These are phyloP conservation scores for Meira nashicola DNA, from an alignment of 1,284 basidiomycete genomes.

Conservation along the genomic window DNA sequence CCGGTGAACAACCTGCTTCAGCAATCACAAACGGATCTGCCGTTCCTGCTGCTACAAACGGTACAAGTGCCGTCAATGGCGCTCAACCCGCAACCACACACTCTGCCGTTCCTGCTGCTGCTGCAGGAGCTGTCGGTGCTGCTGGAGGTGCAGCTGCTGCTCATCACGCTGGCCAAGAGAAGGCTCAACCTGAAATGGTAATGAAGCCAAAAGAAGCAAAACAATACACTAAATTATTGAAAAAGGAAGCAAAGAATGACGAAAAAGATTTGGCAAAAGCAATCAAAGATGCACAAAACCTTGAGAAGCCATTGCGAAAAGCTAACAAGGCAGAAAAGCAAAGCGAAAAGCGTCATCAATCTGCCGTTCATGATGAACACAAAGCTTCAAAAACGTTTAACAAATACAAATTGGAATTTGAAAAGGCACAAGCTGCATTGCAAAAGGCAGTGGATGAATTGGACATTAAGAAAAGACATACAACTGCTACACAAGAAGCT, in stretches of 20 bases:
- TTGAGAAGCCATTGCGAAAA: constrained; percentile 42
- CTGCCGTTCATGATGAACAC: constrained; percentile 39
- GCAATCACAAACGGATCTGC: not conserved
- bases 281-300: constrained; percentile 35
- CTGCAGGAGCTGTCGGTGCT: constrained; percentile 4
- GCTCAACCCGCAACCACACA: not conserved
- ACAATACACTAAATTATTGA: constrained; percentile 46
- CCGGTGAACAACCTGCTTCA: not conserved
- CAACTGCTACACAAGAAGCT: constrained; percentile 22
- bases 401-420: constrained; percentile 35
- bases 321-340: constrained; percentile 36
- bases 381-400: constrained; percentile 37
- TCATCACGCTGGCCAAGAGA: not conserved
- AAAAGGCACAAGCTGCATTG: constrained; percentile 35
- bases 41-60: not conserved
- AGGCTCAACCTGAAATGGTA: not conserved
- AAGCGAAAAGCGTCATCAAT: constrained; percentile 37
- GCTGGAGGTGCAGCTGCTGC: not conserved
- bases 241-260: constrained; percentile 44
- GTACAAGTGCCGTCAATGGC: not conserved
- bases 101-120: constrained; percentile 9
- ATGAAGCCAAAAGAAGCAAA: constrained; percentile 19
- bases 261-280: constrained; percentile 36
- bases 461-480: constrained; percentile 47
- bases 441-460: constrained; percentile 39